These are phyloP conservation scores for Sporothrix brunneoviolacea DNA, from an alignment of 2,329 filamentous ascomycete species.

Conservation along the genomic window DNA sequence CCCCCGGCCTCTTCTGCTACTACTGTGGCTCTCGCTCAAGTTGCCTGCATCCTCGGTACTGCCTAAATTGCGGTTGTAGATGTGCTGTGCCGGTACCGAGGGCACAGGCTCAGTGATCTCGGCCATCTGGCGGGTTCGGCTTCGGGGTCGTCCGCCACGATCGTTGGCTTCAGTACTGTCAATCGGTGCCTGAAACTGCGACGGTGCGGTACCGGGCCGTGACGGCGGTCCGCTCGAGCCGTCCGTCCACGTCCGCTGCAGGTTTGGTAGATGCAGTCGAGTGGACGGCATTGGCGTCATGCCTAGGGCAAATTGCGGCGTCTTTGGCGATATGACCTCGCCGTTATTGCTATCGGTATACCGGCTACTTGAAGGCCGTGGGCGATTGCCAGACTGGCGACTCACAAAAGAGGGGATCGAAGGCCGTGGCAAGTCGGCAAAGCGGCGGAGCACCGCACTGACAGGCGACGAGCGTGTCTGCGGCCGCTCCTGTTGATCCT, in stretches of 20 bases:
- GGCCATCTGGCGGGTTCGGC: neutral
- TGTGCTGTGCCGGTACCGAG: conserved; percentile 11
- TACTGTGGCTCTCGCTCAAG: neutral
- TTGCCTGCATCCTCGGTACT: neutral
- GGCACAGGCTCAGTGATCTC: conserved; percentile 2
- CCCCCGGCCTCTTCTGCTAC: conserved; percentile 7
- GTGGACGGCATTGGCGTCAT: conserved; percentile 35
- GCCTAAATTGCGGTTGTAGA: conserved; percentile 3
- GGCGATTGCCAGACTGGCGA: conserved; percentile 10
- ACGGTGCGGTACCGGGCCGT: conserved; percentile 20
- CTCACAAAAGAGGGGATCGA: conserved; percentile 25
- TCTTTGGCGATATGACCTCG: conserved; percentile 37
- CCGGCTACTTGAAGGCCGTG: conserved; percentile 23
- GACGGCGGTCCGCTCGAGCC: conserved; percentile 28
- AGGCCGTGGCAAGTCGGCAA: conserved; percentile 22
- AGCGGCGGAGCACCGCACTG: conserved; percentile 22
- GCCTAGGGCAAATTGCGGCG: conserved; percentile 34
- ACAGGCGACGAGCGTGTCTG: conserved; percentile 9
- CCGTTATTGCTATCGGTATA: conserved; percentile 17
- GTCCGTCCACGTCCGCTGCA: conserved; percentile 33
- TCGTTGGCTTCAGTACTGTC: neutral
- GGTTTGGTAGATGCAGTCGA: conserved; percentile 35
- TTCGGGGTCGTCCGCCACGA: too few relatives aligned
- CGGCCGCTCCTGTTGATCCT: conserved; percentile 7
- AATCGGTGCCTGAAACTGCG: neutral